phyloP scores from a whole-genome alignment of 2,329 filamentous ascomycete species.

The Fusarium newnesense region DNA sequence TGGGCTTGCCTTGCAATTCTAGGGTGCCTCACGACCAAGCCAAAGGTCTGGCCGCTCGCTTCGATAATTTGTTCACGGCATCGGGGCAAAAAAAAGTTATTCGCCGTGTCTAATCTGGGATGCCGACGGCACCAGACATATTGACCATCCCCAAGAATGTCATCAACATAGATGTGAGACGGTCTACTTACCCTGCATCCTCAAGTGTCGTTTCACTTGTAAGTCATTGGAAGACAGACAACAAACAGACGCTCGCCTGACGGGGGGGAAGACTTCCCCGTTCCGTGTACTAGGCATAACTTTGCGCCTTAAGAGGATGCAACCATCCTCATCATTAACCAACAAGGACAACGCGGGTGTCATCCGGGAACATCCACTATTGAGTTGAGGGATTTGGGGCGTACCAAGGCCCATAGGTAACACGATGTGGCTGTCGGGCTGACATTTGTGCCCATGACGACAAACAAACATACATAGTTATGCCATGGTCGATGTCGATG shows the following conservation, averaged over 20 bases:
- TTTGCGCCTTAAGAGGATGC: constrained; percentile 17
- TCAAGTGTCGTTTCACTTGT: background rate
- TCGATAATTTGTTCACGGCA: background rate
- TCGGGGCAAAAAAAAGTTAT: background rate
- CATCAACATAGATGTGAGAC: background rate
- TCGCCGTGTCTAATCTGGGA: constrained; percentile 2
- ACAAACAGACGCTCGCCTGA: constrained; percentile 14
- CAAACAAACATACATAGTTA: constrained; percentile 12
- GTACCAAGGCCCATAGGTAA: constrained; percentile 10
- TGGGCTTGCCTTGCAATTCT: background rate
- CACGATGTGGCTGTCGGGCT: constrained; percentile 29
- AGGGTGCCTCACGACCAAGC: background rate
- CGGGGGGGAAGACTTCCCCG: constrained; percentile 10
- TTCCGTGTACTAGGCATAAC: constrained; percentile 23
- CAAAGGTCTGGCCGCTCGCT: background rate
- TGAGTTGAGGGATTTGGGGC: constrained; percentile 11
- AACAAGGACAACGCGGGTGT: constrained; percentile 24
- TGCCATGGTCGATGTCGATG: constrained; percentile 13
- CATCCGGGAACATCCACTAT: constrained; percentile 22
- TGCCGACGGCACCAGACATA: constrained; percentile 8
- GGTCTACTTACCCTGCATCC: constrained; percentile 17
- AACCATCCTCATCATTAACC: constrained; percentile 4
- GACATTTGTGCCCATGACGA: constrained; percentile 27
- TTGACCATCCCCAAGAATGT: background rate
- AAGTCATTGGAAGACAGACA: constrained; percentile 1